phyloP scores from a whole-genome alignment of 2,329 filamentous ascomycete species.

The Phialemoniopsis sp. region DNA sequence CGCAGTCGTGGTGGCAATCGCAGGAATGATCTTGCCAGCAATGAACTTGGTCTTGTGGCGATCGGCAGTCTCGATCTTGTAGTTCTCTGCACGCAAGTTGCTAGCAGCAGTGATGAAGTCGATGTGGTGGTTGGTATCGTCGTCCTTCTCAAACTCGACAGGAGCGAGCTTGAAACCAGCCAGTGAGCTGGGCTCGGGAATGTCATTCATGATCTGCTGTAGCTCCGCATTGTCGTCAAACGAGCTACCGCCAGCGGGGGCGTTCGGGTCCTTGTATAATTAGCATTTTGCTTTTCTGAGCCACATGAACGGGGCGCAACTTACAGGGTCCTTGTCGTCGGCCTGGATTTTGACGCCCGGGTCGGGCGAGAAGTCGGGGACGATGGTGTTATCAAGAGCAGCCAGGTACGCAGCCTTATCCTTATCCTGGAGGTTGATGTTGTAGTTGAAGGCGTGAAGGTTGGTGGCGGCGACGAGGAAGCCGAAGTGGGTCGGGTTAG shows the following conservation, averaged over 20 bases:
- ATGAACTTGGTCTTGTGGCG: conserved; percentile 99
- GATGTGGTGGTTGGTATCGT: conserved; percentile 96
- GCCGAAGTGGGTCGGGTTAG: conserved; percentile 79
- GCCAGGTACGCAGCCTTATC: conserved; percentile 70
- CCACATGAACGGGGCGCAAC: conserved; percentile 17
- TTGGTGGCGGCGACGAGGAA: conserved; percentile 89
- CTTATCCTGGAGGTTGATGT: conserved; percentile 78
- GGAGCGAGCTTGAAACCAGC: conserved; percentile 85
- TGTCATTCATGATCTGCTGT: conserved; percentile 62
- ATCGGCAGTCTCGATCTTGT: conserved; percentile 91
- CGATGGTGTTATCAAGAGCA: conserved; percentile 86
- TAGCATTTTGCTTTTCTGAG: conserved; percentile 1
- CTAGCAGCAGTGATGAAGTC: conserved; percentile 98
- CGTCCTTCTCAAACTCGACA: conserved; percentile 96
- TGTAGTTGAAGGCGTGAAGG: conserved; percentile 96
- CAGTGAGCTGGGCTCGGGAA: conserved; percentile 76
- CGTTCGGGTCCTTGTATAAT: conserved; percentile 69
- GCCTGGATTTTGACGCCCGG: conserved; percentile 94
- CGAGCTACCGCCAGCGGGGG: conserved; percentile 38
- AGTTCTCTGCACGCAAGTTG: conserved; percentile 95
- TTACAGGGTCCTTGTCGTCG: conserved; percentile 83
- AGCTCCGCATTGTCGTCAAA: conserved; percentile 76
- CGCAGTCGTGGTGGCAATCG: conserved; percentile 95
- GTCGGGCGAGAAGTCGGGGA: conserved; percentile 90
- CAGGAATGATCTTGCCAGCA: conserved; percentile 98